These are phyloP conservation scores for Kazachstania kunashirensis DNA, from an alignment of 805 yeast genomes.

Conservation along the genomic window DNA sequence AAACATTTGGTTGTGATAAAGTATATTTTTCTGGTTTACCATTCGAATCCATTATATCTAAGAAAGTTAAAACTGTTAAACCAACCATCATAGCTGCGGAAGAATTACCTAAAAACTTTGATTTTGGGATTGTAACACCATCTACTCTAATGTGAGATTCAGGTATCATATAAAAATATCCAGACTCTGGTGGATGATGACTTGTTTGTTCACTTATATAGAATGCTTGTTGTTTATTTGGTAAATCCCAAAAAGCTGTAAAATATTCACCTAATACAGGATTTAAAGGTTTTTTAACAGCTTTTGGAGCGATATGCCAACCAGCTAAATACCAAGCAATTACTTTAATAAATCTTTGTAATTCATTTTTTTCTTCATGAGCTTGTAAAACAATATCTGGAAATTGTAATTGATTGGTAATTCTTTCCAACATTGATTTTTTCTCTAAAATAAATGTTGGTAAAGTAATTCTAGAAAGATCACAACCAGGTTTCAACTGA, in stretches of 20 bases:
- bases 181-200: constrained; percentile 97
- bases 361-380: constrained; percentile 44
- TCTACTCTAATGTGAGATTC: constrained; percentile 73
- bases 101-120: constrained; percentile 86
- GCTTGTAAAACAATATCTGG: constrained; percentile 72
- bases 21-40: constrained; percentile 59
- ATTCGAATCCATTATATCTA: constrained; percentile 42
- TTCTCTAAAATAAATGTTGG: constrained; percentile 94
- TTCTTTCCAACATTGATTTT: constrained; percentile 92
- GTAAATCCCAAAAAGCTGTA: constrained; percentile 85
- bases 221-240: constrained; percentile 62
- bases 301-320: constrained; percentile 98
- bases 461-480: constrained; percentile 78
- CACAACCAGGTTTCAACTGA: constrained; percentile 88
- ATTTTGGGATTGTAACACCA: constrained; percentile 79
- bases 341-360: constrained; percentile 62
- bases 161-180: constrained; percentile 84
- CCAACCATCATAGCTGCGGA: constrained; percentile 99
- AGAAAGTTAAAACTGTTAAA: constrained; percentile 56
- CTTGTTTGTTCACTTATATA: constrained; percentile 91
- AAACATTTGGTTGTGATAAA: constrained; percentile 91
- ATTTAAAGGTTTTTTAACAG: constrained; percentile 93
- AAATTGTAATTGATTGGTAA: constrained; percentile 76
- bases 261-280: constrained; percentile 91
- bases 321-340: constrained; percentile 87